A percentile compares a stretch with the other conserved stretches of the same genome.
These are phyloP conservation scores for Coelastrella sp. DNA, from an alignment of 139 green algal genomes.

Conservation along the genomic window DNA sequence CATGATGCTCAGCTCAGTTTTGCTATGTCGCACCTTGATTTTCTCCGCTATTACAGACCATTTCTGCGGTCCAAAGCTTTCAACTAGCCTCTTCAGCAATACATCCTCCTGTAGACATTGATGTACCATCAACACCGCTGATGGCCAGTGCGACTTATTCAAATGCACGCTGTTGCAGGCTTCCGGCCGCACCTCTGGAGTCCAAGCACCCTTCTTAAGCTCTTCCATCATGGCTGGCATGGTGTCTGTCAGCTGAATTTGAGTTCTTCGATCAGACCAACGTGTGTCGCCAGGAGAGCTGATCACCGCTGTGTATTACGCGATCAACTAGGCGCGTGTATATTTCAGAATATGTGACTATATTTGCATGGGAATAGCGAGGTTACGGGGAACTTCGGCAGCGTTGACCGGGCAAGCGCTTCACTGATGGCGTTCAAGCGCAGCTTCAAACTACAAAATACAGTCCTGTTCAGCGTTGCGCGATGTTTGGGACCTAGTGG, in stretches of 20 bases:
- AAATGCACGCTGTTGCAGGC: not conserved
- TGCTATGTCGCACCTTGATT: constrained; percentile 71
- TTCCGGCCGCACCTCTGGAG: constrained; percentile 51
- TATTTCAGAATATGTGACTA: no score
- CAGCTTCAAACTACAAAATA: no score
- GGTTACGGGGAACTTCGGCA: no score
- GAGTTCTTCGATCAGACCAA: not conserved
- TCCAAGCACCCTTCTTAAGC: constrained; percentile 83
- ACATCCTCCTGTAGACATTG: constrained; percentile 74
- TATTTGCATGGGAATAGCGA: no score
- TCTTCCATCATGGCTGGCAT: constrained; percentile 44
- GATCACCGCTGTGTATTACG: not conserved
- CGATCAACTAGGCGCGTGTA: not conserved
- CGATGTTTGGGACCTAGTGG: no score
- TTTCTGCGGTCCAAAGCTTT: constrained; percentile 70
- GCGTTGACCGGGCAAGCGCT: not conserved
- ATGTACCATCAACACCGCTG: no score
- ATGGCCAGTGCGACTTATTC: no score
- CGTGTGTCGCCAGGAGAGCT: not conserved
- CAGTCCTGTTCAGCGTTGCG: no score
- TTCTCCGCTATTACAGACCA: constrained; percentile 85
- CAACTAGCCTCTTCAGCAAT: constrained; percentile 66
- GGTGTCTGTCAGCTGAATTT: not conserved
- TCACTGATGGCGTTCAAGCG: not conserved
- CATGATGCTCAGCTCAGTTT: not conserved